Percentiles rank a stretch among this genome's conserved stretches.
Evolutionary conservation across 805 yeast genomes (phyloP).

Genomic region (Millerozyma miso): DNA sequence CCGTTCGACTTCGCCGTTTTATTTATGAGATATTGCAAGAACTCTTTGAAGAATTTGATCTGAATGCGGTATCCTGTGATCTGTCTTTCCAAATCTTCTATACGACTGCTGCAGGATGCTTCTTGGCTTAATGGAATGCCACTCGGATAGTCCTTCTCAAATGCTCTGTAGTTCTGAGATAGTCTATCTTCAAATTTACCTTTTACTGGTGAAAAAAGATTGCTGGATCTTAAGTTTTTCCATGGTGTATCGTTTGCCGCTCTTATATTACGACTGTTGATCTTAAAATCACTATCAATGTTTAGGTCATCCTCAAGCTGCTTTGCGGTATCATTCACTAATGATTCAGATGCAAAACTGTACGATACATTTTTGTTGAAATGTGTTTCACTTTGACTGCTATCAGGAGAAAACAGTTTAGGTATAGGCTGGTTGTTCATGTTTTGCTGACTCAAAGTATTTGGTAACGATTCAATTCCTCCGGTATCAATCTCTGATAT

Average conservation of each 20-base stretch:
- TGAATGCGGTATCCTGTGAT: slow-evolving; percentile 35
- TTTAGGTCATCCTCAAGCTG: not conserved
- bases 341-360: not conserved
- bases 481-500: not conserved
- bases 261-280: not conserved
- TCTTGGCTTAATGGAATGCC: slow-evolving; percentile 4
- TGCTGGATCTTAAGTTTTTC: not conserved
- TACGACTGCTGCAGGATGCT: slow-evolving; percentile 13
- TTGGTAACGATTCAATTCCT: not conserved
- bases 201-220: not conserved
- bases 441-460: not conserved
- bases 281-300: not conserved
- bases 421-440: not conserved
- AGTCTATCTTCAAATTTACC: not conserved
- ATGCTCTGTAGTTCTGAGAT: not conserved
- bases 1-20: slow-evolving; percentile 7
- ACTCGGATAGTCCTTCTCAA: not conserved
- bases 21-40: slow-evolving; percentile 33
- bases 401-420: not conserved
- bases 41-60: slow-evolving; percentile 37
- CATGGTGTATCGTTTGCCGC: not conserved
- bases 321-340: not conserved
- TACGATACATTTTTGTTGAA: not conserved
- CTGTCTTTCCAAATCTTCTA: slow-evolving; percentile 30
- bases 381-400: not conserved